Conservation (phyloP, 345 rosid genomes). For the Laguncularia racemosa region DNA sequence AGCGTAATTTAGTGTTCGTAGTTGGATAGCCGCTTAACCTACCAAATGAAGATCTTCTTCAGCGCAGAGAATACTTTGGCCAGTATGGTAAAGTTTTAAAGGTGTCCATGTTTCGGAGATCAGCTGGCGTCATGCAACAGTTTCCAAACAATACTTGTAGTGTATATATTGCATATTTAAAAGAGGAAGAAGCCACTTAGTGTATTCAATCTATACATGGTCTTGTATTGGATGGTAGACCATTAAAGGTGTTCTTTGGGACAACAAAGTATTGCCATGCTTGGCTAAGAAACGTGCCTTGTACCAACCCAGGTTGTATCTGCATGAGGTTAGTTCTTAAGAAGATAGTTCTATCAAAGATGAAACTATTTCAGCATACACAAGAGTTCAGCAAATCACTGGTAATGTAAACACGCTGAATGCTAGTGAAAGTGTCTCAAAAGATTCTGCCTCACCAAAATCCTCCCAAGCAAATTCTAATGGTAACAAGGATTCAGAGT, state of each 20-base stretch:
- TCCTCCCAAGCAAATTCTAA: conserved; percentile 27
- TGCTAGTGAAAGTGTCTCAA: conserved; percentile 35
- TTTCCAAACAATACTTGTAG: conserved; percentile 64
- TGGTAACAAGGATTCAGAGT: conserved; percentile 41
- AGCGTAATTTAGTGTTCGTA: conserved; percentile 63
- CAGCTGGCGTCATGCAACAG: conserved; percentile 58
- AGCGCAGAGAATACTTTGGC: conserved; percentile 58
- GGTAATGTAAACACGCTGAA: conserved; percentile 4
- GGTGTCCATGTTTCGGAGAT: conserved; percentile 65
- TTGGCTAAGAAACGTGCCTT: conserved; percentile 75
- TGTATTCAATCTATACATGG: conserved; percentile 74
- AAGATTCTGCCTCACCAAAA: conserved; percentile 45
- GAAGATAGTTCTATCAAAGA: conserved; percentile 75
- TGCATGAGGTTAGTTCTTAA: conserved; percentile 67
- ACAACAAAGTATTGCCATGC: conserved; percentile 83
- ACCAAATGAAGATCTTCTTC: conserved; percentile 71
- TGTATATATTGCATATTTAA: conserved; percentile 62
- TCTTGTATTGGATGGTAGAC: conserved; percentile 57
- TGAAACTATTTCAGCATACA: conserved; percentile 55
- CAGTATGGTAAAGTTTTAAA: conserved; percentile 69
- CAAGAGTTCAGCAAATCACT: conserved; percentile 20
- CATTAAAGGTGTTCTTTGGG: conserved; percentile 78
- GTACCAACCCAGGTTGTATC: conserved; percentile 63
- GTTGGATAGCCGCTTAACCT: conserved; percentile 62
- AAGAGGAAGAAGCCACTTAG: no score